phyloP scores from a whole-genome alignment of 306 rosid species.

The Malus orientalis region DNA sequence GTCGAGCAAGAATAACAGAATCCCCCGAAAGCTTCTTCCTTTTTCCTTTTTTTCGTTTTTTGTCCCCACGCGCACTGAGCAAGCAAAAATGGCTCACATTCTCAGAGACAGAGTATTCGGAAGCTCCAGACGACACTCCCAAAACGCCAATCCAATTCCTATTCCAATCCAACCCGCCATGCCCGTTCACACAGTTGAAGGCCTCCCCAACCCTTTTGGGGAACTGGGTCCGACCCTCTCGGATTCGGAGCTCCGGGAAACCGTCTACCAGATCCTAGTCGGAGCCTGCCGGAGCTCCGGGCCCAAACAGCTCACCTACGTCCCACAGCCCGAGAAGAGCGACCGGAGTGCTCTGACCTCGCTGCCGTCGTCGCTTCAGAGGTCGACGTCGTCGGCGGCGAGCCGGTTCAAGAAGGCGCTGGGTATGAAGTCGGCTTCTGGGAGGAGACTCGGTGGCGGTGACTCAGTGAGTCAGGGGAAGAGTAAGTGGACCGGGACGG shows the following conservation, averaged over 20 bases:
- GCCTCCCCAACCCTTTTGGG: conserved; percentile 59
- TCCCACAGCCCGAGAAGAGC: conserved; percentile 62
- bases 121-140: conserved; percentile 31
- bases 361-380: conserved; percentile 46
- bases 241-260: conserved; percentile 81
- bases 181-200: conserved; percentile 52
- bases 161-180: conserved; percentile 25
- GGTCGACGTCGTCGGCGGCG: conserved; percentile 86
- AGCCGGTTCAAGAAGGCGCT: conserved; percentile 80
- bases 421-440: conserved; percentile 57
- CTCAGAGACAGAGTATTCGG: conserved; percentile 41
- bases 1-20: conserved; percentile 47
- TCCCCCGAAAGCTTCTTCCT: background rate
- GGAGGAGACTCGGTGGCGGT: conserved; percentile 16
- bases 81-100: conserved; percentile 36
- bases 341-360: conserved; percentile 33
- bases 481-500: conserved; percentile 46
- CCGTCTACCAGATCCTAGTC: conserved; percentile 81
- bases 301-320: conserved; percentile 68
- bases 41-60: background rate
- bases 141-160: background rate
- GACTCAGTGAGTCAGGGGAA: conserved; percentile 29
- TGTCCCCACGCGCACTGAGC: background rate
- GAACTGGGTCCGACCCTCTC: conserved; percentile 30
- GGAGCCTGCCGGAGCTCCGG: conserved; percentile 79